phyloP scores from a whole-genome alignment of 176 grass and related monocot genomes.

The Dendrocalamus sinicus region DNA sequence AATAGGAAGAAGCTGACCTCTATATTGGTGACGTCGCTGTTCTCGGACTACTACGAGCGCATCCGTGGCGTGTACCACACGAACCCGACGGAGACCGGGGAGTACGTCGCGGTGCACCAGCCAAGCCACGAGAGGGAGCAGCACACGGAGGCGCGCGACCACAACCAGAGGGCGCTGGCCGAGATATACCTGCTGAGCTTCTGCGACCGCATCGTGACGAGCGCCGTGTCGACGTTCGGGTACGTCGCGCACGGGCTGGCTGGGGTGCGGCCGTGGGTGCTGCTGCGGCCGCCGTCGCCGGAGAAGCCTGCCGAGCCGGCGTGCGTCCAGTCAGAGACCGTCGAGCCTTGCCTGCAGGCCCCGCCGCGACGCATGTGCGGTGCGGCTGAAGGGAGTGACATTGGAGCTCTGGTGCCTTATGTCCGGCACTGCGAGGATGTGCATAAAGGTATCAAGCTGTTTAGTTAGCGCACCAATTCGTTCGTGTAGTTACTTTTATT shows the following conservation, averaged over 20 bases:
- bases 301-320: not conserved
- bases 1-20: slow-evolving; percentile 48
- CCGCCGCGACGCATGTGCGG: slow-evolving; percentile 50
- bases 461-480: not conserved
- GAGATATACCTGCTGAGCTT: slow-evolving; percentile 70
- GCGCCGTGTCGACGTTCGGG: no score
- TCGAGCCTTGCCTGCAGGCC: slow-evolving; percentile 67
- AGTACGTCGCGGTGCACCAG: slow-evolving; percentile 58
- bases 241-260: slow-evolving; percentile 30
- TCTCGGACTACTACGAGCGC: slow-evolving; percentile 61
- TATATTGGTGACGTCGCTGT: slow-evolving; percentile 62
- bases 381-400: slow-evolving; percentile 29
- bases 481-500: not conserved
- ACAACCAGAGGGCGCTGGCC: slow-evolving; percentile 63
- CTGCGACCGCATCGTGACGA: slow-evolving; percentile 32
- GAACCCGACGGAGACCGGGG: slow-evolving; percentile 49
- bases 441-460: slow-evolving; percentile 56
- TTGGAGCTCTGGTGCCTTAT: slow-evolving; percentile 45
- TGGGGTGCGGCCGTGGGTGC: slow-evolving; percentile 52
- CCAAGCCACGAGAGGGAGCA: slow-evolving; percentile 64
- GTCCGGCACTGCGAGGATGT: slow-evolving; percentile 69
- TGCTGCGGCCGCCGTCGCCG: slow-evolving; percentile 35
- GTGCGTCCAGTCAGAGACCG: slow-evolving; percentile 24
- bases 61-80: slow-evolving; percentile 59
- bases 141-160: slow-evolving; percentile 45